These are phyloP conservation scores for Lagenidium sp. DNA, from an alignment of 352 stramenopile genomes.

Conservation along the genomic window DNA sequence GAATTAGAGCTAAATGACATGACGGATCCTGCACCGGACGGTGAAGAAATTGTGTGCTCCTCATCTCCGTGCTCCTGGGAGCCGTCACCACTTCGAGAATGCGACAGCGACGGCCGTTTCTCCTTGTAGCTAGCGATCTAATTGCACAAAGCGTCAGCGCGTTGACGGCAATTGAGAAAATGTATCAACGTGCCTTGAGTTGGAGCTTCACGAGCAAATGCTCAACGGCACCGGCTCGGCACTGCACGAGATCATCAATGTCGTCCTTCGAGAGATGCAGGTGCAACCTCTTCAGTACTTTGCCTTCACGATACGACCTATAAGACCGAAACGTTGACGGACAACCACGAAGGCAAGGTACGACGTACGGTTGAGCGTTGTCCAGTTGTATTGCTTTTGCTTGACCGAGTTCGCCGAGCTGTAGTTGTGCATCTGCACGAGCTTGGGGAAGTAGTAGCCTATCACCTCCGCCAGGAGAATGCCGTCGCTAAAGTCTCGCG, in stretches of 20 bases:
- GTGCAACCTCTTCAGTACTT: constrained; percentile 82
- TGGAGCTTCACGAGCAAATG: constrained; percentile 87
- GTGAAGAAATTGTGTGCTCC: constrained; percentile 6
- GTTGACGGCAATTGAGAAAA: not conserved
- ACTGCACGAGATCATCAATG: constrained; percentile 89
- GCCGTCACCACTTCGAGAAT: not conserved
- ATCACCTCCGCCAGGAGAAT: constrained; percentile 89
- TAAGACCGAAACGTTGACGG: constrained; percentile 1
- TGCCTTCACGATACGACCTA: constrained; percentile 21
- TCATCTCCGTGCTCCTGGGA: constrained; percentile 13
- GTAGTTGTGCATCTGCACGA: constrained; percentile 97
- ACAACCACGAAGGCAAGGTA: constrained; percentile 3
- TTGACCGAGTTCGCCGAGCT: constrained; percentile 85
- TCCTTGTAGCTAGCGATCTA: constrained; percentile 78
- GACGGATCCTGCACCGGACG: constrained; percentile 2
- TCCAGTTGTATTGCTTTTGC: constrained; percentile 97
- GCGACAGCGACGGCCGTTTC: constrained; percentile 30
- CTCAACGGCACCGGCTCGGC: constrained; percentile 84
- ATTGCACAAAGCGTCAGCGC: too few relatives aligned
- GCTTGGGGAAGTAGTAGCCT: constrained; percentile 91
- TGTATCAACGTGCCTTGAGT: constrained; percentile 55
- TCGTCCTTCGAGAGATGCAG: constrained; percentile 81
- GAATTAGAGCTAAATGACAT: not conserved
- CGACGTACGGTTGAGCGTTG: constrained; percentile 85
- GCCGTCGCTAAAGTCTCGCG: constrained; percentile 93